A percentile compares a stretch with the other conserved stretches of the same genome.
These are phyloP conservation scores for Colletotrichum gigasporum DNA, from an alignment of 2,329 filamentous ascomycete species.

Conservation along the genomic window DNA sequence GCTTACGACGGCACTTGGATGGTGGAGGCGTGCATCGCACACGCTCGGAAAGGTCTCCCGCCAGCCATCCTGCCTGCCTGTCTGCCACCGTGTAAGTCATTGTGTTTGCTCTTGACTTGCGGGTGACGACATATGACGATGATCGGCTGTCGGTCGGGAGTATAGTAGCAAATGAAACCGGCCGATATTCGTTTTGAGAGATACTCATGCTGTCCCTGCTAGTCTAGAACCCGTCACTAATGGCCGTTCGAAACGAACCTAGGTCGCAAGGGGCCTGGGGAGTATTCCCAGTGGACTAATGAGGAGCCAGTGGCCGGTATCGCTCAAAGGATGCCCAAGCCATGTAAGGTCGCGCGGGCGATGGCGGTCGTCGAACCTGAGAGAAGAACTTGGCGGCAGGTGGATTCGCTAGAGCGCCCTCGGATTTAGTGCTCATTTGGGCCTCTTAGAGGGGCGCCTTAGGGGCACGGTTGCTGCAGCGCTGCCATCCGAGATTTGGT, in stretches of 20 bases:
- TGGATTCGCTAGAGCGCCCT: background rate
- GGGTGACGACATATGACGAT: conserved; percentile 9
- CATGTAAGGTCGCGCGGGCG: background rate
- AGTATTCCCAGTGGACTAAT: conserved; percentile 4
- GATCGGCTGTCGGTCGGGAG: conserved; percentile 10
- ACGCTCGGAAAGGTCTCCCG: too few species aligned
- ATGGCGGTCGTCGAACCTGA: background rate
- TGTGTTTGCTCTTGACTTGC: background rate
- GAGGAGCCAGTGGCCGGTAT: background rate
- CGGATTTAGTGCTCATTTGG: conserved; percentile 6
- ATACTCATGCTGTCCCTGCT: conserved; percentile 12
- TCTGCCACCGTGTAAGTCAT: conserved; percentile 1
- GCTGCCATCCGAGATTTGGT: background rate
- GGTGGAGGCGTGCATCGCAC: background rate
- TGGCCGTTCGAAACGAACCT: conserved; percentile 7
- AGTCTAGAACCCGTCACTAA: conserved; percentile 7
- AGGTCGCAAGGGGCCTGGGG: conserved; percentile 11
- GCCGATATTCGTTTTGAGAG: background rate
- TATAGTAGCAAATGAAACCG: background rate
- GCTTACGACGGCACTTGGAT: background rate
- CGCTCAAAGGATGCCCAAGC: background rate
- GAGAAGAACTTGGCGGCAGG: background rate
- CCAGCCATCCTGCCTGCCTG: background rate
- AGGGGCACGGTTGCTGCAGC: background rate
- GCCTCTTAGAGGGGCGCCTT: background rate